phyloP scores from a whole-genome alignment of 2,329 filamentous ascomycete genomes.

The Penicillium sp. region DNA sequence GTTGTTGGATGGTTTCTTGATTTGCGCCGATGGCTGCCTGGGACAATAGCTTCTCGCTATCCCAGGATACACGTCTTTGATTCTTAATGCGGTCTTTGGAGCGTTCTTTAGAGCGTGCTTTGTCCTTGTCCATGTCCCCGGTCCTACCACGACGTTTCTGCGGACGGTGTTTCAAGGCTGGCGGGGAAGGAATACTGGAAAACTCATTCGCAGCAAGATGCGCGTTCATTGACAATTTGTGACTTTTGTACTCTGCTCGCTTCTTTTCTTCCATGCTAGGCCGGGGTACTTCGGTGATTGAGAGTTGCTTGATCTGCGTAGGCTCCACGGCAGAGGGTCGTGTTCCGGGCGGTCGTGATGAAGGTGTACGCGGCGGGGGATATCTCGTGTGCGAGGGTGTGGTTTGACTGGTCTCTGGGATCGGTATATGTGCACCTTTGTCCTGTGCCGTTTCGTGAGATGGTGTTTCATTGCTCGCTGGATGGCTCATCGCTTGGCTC shows the following conservation, averaged over 20 bases:
- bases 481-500: background rate
- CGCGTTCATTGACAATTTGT: conserved; percentile 36
- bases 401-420: conserved; percentile 10
- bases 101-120: background rate
- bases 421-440: conserved; percentile 8
- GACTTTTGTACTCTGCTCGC: conserved; percentile 33
- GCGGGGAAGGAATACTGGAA: conserved; percentile 39
- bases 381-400: conserved; percentile 10
- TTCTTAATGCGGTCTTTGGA: conserved; percentile 31
- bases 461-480: background rate
- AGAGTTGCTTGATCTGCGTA: conserved; percentile 44
- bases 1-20: conserved; percentile 8
- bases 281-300: conserved; percentile 39
- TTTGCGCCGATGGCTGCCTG: conserved; percentile 24
- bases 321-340: conserved; percentile 41
- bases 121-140: conserved; percentile 22
- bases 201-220: conserved; percentile 31
- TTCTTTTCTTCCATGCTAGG: conserved; percentile 36
- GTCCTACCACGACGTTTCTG: conserved; percentile 41
- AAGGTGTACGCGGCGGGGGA: conserved; percentile 32
- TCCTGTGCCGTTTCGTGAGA: conserved; percentile 8
- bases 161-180: conserved; percentile 42
- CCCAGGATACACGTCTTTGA: conserved; percentile 42
- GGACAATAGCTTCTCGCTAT: conserved; percentile 40
- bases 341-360: conserved; percentile 27